phyloP scores from a whole-genome alignment of 306 rosid genomes.

The Vachellia collinsii region DNA sequence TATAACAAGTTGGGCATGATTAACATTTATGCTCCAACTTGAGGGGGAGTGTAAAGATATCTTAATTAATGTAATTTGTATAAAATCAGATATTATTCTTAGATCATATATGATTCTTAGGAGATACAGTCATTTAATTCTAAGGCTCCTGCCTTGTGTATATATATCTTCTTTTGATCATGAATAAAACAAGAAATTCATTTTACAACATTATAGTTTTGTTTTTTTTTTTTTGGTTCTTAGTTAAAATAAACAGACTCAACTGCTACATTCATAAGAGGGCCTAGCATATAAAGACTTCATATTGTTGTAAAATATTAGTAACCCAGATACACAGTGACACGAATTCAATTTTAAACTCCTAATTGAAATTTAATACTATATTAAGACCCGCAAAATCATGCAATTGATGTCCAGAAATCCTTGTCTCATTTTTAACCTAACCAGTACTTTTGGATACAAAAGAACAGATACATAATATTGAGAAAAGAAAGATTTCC shows the following conservation, averaged over 20 bases:
- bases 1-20: too few species aligned
- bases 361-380: background rate
- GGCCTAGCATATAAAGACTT: background rate
- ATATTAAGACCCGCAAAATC: background rate
- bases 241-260: background rate
- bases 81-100: too few species aligned
- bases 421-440: background rate
- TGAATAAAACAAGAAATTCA: too few species aligned
- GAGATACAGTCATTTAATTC: too few species aligned
- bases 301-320: background rate
- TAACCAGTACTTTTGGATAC: background rate
- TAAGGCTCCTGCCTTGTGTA: too few species aligned
- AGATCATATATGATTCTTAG: too few species aligned
- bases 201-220: too few species aligned
- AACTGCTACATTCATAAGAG: background rate
- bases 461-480: background rate
- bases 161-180: too few species aligned
- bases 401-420: background rate
- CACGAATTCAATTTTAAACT: background rate
- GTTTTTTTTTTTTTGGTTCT: background rate
- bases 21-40: too few species aligned
- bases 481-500: background rate
- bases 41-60: too few species aligned
- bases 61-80: too few species aligned
- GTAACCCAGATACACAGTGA: background rate